Evolutionary conservation across 345 rosid species (phyloP).

Genomic region (Erodium maritimum): DNA sequence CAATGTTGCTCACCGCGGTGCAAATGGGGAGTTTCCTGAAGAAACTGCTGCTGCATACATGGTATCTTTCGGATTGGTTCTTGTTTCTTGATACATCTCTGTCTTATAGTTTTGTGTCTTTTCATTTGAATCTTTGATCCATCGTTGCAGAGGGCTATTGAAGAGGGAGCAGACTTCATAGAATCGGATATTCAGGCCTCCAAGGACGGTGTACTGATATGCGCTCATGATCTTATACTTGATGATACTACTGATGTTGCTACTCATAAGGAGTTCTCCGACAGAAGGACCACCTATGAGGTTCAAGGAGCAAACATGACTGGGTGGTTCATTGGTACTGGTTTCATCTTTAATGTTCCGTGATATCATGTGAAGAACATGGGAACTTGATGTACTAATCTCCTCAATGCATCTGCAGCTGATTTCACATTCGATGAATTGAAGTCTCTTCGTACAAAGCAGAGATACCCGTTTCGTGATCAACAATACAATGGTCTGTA

Average conservation of each 20-base stretch:
- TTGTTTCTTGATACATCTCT: neutral
- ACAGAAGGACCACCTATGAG: constrained; percentile 26
- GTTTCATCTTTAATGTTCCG: too few species aligned
- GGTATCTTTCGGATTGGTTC: constrained; percentile 7
- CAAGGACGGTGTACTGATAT: constrained; percentile 31
- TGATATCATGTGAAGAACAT: neutral
- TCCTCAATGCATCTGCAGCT: constrained; percentile 11
- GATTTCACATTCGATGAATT: constrained; percentile 30
- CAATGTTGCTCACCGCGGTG: constrained; percentile 35
- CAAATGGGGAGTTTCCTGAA: constrained; percentile 37
- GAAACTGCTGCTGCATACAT: constrained; percentile 35
- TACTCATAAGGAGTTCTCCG: constrained; percentile 24
- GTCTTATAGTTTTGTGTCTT: neutral
- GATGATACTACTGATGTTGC: constrained; percentile 27
- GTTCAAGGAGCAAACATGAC: constrained; percentile 29
- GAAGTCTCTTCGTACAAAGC: constrained; percentile 24
- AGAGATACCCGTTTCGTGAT: constrained; percentile 26
- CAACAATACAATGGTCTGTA: constrained; percentile 30
- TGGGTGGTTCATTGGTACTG: constrained; percentile 28
- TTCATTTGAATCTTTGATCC: neutral
- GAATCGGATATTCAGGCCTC: constrained; percentile 30
- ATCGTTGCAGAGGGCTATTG: constrained; percentile 27
- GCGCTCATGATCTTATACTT: constrained; percentile 29
- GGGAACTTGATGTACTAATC: neutral
- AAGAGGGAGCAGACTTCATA: constrained; percentile 37